A percentile compares a stretch with the other conserved stretches of the same genome.
Conservation (phyloP, 257 asterid species). For the Petunia secreta region DNA sequence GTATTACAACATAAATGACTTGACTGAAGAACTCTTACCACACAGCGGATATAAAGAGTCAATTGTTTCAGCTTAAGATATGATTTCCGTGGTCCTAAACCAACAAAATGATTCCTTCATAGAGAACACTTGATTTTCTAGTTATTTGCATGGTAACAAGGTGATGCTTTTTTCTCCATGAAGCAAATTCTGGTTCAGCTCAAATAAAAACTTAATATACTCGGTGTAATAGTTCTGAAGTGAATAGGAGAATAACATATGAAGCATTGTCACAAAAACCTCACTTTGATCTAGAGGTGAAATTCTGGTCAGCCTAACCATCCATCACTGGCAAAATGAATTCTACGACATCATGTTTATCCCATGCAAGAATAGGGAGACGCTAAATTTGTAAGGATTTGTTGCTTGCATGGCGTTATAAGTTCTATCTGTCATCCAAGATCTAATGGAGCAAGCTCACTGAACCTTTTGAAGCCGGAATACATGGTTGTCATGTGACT, state of each 20-base stretch:
- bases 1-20: background rate
- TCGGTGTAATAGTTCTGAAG: slow-evolving; percentile 1
- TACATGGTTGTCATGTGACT: background rate
- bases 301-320: background rate
- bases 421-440: background rate
- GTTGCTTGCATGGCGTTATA: background rate
- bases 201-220: background rate
- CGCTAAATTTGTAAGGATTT: background rate
- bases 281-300: slow-evolving; percentile 17
- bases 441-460: background rate
- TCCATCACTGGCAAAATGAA: slow-evolving; percentile 1
- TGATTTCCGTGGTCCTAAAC: slow-evolving; percentile 14
- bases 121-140: background rate
- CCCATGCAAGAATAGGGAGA: slow-evolving; percentile 16
- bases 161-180: slow-evolving; percentile 17
- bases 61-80: background rate
- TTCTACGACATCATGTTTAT: background rate
- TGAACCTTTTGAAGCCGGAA: slow-evolving; percentile 4
- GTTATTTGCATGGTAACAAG: background rate
- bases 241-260: background rate
- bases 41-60: background rate
- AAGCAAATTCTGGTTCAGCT: slow-evolving; percentile 12
- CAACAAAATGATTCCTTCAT: background rate
- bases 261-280: slow-evolving; percentile 10
- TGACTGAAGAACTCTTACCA: slow-evolving; percentile 14